A percentile compares a stretch with the other conserved stretches of the same genome.
phyloP scores from a whole-genome alignment of 2,329 filamentous ascomycete genomes.

The Botrytis deweyae region DNA sequence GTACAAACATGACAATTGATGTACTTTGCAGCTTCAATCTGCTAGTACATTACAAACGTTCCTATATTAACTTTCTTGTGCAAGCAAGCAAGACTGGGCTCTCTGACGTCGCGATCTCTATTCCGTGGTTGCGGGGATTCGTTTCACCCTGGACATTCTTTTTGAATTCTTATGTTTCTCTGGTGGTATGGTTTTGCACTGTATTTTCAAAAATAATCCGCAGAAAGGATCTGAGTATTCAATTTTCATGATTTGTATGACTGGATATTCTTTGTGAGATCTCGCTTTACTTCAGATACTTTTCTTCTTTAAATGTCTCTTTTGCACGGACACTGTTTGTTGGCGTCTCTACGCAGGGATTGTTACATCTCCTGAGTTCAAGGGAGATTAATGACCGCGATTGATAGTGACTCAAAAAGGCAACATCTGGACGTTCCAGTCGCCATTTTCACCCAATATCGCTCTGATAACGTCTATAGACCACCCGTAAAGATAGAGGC shows the following conservation, averaged over 20 bases:
- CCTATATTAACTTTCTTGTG: constrained; percentile 50
- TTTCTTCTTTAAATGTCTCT: not conserved
- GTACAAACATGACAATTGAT: constrained; percentile 20
- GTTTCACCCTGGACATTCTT: constrained; percentile 53
- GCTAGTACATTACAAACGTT: constrained; percentile 44
- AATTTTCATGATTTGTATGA: not conserved
- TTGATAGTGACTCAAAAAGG: not conserved
- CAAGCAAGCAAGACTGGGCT: constrained; percentile 45
- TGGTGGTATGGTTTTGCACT: not conserved
- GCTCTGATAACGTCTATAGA: not conserved
- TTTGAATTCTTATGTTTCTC: not conserved
- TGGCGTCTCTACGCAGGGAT: not conserved
- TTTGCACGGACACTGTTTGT: not conserved
- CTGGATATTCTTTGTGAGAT: not conserved
- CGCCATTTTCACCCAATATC: not conserved
- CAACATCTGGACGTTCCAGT: not conserved
- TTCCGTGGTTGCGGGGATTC: constrained; percentile 55
- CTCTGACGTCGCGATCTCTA: constrained; percentile 56
- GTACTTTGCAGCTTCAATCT: constrained; percentile 53
- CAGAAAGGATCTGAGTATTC: not conserved
- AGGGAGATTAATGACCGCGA: not conserved
- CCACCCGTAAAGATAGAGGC: not conserved
- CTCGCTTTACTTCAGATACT: not conserved
- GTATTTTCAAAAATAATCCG: not conserved
- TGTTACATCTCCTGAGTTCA: not conserved